phyloP scores from a whole-genome alignment of 805 yeast genomes.

The Komagataella mondaviorum region DNA sequence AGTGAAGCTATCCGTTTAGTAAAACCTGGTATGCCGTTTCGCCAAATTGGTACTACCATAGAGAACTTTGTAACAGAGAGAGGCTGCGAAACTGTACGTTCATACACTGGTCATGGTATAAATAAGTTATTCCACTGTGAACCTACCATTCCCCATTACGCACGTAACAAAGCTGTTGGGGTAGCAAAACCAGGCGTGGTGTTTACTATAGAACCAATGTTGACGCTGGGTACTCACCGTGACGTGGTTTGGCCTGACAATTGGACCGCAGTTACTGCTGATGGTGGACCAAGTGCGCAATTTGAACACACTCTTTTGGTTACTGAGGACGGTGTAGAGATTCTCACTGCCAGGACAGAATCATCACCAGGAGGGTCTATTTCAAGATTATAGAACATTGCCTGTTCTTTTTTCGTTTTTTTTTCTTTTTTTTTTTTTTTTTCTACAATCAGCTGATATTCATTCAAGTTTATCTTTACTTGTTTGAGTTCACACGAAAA shows the following conservation, averaged over 20 bases:
- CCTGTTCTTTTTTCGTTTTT: neutral
- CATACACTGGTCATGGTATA: conserved; percentile 91
- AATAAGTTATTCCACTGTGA: conserved; percentile 80
- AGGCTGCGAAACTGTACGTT: conserved; percentile 75
- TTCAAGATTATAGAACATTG: conserved; percentile 28
- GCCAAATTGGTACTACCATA: conserved; percentile 77
- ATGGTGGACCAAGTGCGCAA: conserved; percentile 85
- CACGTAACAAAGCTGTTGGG: conserved; percentile 85
- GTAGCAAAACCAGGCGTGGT: conserved; percentile 92
- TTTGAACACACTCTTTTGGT: conserved; percentile 89
- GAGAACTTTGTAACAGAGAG: conserved; percentile 75
- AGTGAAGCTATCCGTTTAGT: conserved; percentile 69
- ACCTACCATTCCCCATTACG: conserved; percentile 91
- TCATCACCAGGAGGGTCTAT: conserved; percentile 84
- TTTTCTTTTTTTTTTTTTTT: neutral
- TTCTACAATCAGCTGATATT: neutral
- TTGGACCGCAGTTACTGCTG: conserved; percentile 90
- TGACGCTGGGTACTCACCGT: conserved; percentile 68
- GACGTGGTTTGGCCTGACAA: conserved; percentile 93
- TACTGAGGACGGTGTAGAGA: conserved; percentile 88
- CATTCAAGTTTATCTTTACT: too few relatives aligned
- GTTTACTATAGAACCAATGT: conserved; percentile 97
- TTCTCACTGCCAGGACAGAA: conserved; percentile 69
- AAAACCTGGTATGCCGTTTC: conserved; percentile 84
- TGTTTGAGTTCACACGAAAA: neutral